These are phyloP conservation scores for Gaillardinia entomophila DNA, from an alignment of 805 yeast genomes.

Conservation along the genomic window DNA sequence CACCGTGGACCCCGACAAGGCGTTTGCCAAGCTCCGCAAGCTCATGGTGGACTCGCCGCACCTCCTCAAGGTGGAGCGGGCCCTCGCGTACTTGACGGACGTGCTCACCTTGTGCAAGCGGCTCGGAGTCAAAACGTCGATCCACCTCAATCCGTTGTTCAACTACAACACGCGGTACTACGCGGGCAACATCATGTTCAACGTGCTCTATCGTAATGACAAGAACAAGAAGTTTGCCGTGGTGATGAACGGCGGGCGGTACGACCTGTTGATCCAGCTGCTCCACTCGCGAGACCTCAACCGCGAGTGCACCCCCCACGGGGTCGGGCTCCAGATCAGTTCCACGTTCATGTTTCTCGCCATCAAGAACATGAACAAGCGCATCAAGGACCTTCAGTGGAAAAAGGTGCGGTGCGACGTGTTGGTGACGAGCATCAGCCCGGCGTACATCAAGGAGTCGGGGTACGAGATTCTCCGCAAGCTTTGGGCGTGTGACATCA, in stretches of 20 bases:
- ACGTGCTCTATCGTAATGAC: conserved; percentile 65
- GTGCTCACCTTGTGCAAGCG: conserved; percentile 50
- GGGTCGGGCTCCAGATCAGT: conserved; percentile 85
- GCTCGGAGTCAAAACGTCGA: conserved; percentile 52
- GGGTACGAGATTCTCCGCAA: conserved; percentile 59
- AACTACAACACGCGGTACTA: conserved; percentile 81
- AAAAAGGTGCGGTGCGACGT: conserved; percentile 62
- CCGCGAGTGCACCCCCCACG: conserved; percentile 30
- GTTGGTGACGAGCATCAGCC: conserved; percentile 64
- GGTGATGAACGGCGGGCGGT: conserved; percentile 92
- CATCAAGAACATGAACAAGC: conserved; percentile 22
- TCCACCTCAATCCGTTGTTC: conserved; percentile 74
- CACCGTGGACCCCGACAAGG: conserved; percentile 58
- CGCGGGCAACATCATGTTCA: conserved; percentile 81
- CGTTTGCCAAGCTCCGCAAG: conserved; percentile 57
- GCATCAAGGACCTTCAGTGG: conserved; percentile 5
- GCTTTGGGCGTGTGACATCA: conserved; percentile 74
- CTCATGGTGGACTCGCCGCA: conserved; percentile 72
- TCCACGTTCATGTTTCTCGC: conserved; percentile 34
- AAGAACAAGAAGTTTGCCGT: conserved; percentile 37
- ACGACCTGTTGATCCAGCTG: conserved; percentile 65
- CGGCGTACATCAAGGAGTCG: conserved; percentile 46
- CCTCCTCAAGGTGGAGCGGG: conserved; percentile 53
- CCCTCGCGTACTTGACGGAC: conserved; percentile 54
- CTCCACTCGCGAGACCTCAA: conserved; percentile 46